Evolutionary conservation across 768 basidiomycete genomes (phyloP).

Genomic region (Kondoa malvinella): DNA sequence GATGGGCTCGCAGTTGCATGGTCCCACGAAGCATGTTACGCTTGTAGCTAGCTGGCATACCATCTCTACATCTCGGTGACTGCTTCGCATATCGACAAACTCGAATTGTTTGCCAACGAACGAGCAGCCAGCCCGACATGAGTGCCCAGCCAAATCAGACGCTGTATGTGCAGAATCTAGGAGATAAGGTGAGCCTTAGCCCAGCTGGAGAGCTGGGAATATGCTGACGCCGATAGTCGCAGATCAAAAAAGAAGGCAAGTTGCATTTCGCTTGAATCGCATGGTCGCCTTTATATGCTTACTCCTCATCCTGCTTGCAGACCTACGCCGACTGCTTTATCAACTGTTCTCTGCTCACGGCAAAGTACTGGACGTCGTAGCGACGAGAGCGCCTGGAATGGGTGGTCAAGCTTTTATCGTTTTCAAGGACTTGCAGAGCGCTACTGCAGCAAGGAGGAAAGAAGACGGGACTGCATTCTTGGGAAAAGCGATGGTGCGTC

Average conservation of each 20-base stretch:
- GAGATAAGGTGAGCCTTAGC: not conserved
- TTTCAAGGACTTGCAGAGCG: slow-evolving; percentile 74
- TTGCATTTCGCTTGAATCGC: too few relatives aligned
- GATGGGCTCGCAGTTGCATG: too few relatives aligned
- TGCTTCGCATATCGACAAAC: too few relatives aligned
- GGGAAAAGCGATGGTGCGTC: slow-evolving; percentile 20
- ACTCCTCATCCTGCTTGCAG: too few relatives aligned
- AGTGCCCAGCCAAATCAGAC: not conserved
- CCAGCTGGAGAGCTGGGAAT: not conserved
- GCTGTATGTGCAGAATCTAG: not conserved
- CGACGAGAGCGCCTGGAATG: slow-evolving; percentile 68
- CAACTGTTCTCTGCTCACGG: slow-evolving; percentile 86
- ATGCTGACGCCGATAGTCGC: not conserved
- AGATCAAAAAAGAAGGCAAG: not conserved
- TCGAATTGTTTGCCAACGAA: not conserved
- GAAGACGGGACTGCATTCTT: slow-evolving; percentile 47
- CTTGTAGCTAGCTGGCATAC: too few relatives aligned
- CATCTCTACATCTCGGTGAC: too few relatives aligned
- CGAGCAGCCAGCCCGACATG: not conserved
- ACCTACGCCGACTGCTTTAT: slow-evolving; percentile 63
- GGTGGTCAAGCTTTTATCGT: slow-evolving; percentile 92
- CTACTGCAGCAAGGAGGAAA: slow-evolving; percentile 80
- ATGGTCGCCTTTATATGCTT: too few relatives aligned
- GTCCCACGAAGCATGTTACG: too few relatives aligned
- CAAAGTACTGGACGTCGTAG: slow-evolving; percentile 79